Base-by-base conservation (phyloP, 495 filamentous ascomycete species). In the Daldinia decipiens region DNA sequence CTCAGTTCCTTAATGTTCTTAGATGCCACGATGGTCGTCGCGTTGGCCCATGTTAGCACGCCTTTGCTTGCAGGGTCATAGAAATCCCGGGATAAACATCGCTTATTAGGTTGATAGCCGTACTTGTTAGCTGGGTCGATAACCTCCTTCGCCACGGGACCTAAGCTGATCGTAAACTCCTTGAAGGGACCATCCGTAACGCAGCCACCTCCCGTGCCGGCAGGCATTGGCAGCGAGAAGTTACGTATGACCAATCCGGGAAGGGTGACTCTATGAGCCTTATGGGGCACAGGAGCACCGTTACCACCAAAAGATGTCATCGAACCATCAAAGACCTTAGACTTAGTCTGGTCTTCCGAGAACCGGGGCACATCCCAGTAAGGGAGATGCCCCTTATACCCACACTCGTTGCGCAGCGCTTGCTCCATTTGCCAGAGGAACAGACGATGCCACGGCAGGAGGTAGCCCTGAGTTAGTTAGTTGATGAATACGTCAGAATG, bases 371-470 rank as follows among this genome's bases (percentile, higher is more conserved):
- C 90, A 71, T 91, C 83, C 89, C 88, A 91, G 80, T 90, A 91
- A 12, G 76, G 76, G 21, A 79, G 76, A 40, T 72, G 61, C 38
- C 89, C 89, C 3, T 78, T 85, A 75, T 91, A 93, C 51, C 89
- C 90, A 76, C 91, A 93, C 69, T 92, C 87, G 17, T 89, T 82
- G 47, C 86, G 82, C 4, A 94, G 82, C 5, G 87, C 85, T 67
- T 87, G 79, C 76, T 93, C 92, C 71, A 88, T 92, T 9, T 81
- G 75, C 73, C 81, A 86, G 55, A 87, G 83, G 76, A 87, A 93
- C 71, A 90, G 88, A 3, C 91, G 84, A 72, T 93, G 91, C 89
- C 90, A 93, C 9, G 87, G 80, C 29, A 93, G 79, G 75, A 94
- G 91, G 55, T 86, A 86, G 2, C 88, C 90, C 77, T 79, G 55